Conservation (phyloP, 371 early-diverging fungal genomes). For the Lichtheimia ramosa region DNA sequence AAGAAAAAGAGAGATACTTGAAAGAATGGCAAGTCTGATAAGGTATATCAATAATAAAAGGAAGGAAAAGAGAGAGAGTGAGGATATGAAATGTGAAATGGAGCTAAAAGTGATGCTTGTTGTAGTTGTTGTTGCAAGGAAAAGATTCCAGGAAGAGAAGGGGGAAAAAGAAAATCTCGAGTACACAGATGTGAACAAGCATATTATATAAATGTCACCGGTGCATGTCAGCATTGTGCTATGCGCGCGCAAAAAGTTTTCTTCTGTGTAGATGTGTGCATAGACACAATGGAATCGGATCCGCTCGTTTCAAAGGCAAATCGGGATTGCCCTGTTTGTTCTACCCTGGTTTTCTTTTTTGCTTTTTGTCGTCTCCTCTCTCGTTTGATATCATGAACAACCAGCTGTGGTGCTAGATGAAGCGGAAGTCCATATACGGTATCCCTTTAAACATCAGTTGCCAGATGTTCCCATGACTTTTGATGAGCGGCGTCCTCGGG, state of each 20-base stretch:
- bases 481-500: constrained; percentile 8
- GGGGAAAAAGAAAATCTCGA: constrained; percentile 2
- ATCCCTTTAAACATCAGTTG: constrained; percentile 4
- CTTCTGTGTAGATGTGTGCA: background rate
- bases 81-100: constrained; percentile 6
- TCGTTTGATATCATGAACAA: constrained; percentile 7
- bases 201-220: constrained; percentile 8
- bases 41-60: background rate
- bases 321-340: constrained; percentile 6
- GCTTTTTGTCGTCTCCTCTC: constrained; percentile 3
- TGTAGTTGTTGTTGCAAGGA: background rate
- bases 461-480: constrained; percentile 11
- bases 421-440: constrained; percentile 6
- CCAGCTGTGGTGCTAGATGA: background rate
- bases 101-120: background rate
- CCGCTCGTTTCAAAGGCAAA: constrained; percentile 14
- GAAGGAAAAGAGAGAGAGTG: constrained; percentile 2
- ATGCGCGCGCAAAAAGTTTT: constrained; percentile 1
- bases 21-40: background rate
- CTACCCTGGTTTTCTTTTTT: background rate
- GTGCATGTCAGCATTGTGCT: background rate
- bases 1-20: background rate
- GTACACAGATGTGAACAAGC: background rate
- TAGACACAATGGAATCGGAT: constrained; percentile 4
- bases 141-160: constrained; percentile 8